Evolutionary conservation across 2,329 filamentous ascomycete genomes (phyloP).

Genomic region (Fusarium sp.): DNA sequence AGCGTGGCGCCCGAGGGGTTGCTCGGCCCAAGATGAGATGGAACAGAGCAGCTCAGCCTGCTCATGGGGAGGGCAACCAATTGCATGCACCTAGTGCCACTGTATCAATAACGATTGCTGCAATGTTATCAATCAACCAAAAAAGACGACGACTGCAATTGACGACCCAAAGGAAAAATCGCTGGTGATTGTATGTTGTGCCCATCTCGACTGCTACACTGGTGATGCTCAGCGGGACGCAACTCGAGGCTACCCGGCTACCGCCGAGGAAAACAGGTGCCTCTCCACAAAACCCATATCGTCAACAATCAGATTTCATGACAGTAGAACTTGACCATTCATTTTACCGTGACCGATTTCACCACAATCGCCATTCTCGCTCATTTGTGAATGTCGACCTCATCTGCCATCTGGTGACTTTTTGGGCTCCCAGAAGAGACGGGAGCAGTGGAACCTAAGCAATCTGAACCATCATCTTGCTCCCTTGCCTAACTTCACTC

Average conservation of each 20-base stretch:
- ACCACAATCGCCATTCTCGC: not conserved
- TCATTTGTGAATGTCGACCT: not conserved
- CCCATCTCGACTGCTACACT: not conserved
- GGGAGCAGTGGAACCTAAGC: conserved; percentile 22
- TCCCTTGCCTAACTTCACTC: conserved; percentile 27
- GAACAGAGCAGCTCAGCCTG: conserved; percentile 29
- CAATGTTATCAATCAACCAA: conserved; percentile 46
- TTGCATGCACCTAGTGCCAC: conserved; percentile 42
- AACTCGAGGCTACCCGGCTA: conserved; percentile 40
- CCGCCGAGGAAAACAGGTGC: conserved; percentile 34
- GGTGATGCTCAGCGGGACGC: conserved; percentile 22
- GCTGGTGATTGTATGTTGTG: conserved; percentile 15
- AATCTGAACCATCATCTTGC: conserved; percentile 15
- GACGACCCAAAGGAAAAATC: not conserved
- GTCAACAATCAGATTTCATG: conserved; percentile 7
- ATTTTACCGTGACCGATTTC: not conserved
- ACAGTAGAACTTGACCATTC: not conserved
- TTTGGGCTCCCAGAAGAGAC: conserved; percentile 7
- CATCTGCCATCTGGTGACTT: not conserved
- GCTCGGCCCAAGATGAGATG: conserved; percentile 36
- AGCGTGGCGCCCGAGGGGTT: conserved; percentile 29
- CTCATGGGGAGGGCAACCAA: conserved; percentile 35
- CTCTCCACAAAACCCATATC: conserved; percentile 33
- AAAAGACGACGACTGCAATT: conserved; percentile 25
- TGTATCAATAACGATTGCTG: conserved; percentile 52